Percentiles rank a stretch among this genome's conserved stretches.
phyloP scores from a whole-genome alignment of 225 moss, liverwort and hornwort species.

The Physcomitrium patens region DNA sequence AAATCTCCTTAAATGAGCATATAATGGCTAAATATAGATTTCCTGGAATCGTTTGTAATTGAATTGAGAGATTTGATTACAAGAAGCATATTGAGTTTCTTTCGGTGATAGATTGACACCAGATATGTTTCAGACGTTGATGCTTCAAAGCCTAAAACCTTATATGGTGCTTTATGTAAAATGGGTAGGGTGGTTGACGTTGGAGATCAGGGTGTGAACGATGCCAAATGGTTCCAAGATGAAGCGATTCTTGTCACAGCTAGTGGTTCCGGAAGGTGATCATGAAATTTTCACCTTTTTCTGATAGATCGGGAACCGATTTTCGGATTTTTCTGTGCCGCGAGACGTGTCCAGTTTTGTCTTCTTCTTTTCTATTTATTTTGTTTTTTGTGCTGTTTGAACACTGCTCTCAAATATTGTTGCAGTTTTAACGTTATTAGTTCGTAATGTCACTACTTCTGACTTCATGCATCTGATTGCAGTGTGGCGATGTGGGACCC shows the following conservation, averaged over 20 bases:
- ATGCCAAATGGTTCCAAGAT: constrained; percentile 87
- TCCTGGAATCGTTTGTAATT: not conserved
- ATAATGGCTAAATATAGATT: not conserved
- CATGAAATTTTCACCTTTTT: constrained; percentile 5
- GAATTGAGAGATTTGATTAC: not conserved
- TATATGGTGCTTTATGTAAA: constrained; percentile 1
- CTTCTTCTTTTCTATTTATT: not conserved
- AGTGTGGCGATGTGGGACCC: constrained; percentile 72
- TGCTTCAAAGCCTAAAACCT: not conserved
- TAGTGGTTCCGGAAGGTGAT: constrained; percentile 92
- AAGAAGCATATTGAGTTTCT: not conserved
- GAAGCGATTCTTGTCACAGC: constrained; percentile 84
- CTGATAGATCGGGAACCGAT: not conserved
- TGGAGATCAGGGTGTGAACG: constrained; percentile 96
- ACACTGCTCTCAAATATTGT: not conserved
- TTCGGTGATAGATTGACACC: not conserved
- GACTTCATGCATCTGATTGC: constrained; percentile 27
- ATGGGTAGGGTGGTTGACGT: constrained; percentile 63
- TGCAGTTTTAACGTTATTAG: not conserved
- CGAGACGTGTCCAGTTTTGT: not conserved
- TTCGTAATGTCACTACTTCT: constrained; percentile 2
- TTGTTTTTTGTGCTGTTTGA: not conserved
- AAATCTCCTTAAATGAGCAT: not conserved
- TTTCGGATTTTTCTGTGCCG: not conserved
- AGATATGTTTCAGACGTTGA: constrained; percentile 3